Conservation (phyloP, 441 rosid species). For the Erodium moschatum region DNA sequence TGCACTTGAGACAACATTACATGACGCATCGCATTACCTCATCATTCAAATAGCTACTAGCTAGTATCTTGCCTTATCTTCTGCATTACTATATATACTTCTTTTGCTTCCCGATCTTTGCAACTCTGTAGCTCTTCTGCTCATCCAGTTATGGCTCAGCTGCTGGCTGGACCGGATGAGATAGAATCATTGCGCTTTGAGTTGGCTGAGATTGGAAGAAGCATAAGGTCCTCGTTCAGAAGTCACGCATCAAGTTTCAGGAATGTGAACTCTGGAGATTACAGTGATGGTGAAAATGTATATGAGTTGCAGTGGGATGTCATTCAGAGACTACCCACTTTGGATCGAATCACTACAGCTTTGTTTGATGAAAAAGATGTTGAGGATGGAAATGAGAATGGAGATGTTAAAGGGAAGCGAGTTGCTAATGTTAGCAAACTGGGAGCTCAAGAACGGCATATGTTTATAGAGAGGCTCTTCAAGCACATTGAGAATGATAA, state of each 20-base stretch:
- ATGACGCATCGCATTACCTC: constrained; percentile 16
- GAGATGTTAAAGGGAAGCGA: constrained; percentile 24
- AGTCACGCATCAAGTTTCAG: constrained; percentile 28
- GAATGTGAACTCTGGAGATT: constrained; percentile 16
- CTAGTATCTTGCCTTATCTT: not conserved
- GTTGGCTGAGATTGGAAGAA: constrained; percentile 31
- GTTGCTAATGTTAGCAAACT: constrained; percentile 43
- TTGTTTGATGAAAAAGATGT: constrained; percentile 21
- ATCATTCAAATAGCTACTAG: constrained; percentile 5
- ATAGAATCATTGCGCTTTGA: constrained; percentile 26
- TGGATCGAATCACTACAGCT: constrained; percentile 32
- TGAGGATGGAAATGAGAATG: constrained; percentile 3
- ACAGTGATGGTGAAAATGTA: constrained; percentile 25
- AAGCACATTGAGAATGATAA: constrained; percentile 49
- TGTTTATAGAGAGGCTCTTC: constrained; percentile 52
- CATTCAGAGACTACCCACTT: constrained; percentile 46
- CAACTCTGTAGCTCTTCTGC: not conserved
- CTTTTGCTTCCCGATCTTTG: not conserved
- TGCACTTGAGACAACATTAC: not conserved
- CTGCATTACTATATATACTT: not conserved
- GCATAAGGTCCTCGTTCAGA: constrained; percentile 33
- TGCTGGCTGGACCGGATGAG: constrained; percentile 25
- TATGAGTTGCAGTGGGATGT: constrained; percentile 38
- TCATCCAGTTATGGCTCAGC: constrained; percentile 20
- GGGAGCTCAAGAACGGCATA: constrained; percentile 37